A percentile compares a stretch with the other conserved stretches of the same genome.
These are phyloP conservation scores for Capronia coronata DNA, from an alignment of 2,329 filamentous ascomycete species.

Conservation along the genomic window DNA sequence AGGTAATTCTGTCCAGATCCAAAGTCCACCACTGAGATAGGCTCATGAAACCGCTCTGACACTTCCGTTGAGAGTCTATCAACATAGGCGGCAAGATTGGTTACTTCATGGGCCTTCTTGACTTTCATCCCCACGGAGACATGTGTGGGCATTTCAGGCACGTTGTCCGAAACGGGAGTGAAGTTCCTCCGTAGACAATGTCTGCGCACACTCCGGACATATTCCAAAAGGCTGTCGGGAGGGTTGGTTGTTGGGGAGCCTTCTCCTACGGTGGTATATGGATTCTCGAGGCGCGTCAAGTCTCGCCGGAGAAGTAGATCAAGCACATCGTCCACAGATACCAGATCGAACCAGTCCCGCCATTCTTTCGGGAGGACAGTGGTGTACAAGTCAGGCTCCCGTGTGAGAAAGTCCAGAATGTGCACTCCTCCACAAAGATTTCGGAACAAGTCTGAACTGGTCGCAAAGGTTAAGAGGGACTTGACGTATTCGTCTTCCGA, in stretches of 20 bases:
- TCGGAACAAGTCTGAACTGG: constrained; percentile 68
- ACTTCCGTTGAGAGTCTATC: constrained; percentile 57
- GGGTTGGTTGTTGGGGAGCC: constrained; percentile 35
- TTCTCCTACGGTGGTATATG: too few species aligned
- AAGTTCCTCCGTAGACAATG: constrained; percentile 63
- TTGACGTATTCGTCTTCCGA: constrained; percentile 71
- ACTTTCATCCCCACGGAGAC: constrained; percentile 87
- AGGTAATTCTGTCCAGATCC: constrained; percentile 96
- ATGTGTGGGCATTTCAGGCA: constrained; percentile 53
- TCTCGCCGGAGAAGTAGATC: constrained; percentile 77
- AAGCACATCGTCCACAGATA: constrained; percentile 67
- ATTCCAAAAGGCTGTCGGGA: constrained; percentile 58
- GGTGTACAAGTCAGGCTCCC: constrained; percentile 74
- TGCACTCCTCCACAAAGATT: constrained; percentile 96
- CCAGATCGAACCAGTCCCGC: constrained; percentile 67
- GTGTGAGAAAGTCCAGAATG: constrained; percentile 91
- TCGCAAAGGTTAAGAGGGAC: constrained; percentile 68
- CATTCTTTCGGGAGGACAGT: constrained; percentile 70
- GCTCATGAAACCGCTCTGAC: constrained; percentile 37
- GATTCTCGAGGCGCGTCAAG: too few species aligned
- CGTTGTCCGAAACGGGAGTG: constrained; percentile 16
- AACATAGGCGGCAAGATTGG: constrained; percentile 81
- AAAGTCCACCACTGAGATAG: constrained; percentile 82
- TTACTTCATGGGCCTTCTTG: constrained; percentile 93
- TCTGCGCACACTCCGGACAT: constrained; percentile 64